These are phyloP conservation scores for Boletellus ananas DNA, from an alignment of 768 basidiomycete genomes.

Conservation along the genomic window DNA sequence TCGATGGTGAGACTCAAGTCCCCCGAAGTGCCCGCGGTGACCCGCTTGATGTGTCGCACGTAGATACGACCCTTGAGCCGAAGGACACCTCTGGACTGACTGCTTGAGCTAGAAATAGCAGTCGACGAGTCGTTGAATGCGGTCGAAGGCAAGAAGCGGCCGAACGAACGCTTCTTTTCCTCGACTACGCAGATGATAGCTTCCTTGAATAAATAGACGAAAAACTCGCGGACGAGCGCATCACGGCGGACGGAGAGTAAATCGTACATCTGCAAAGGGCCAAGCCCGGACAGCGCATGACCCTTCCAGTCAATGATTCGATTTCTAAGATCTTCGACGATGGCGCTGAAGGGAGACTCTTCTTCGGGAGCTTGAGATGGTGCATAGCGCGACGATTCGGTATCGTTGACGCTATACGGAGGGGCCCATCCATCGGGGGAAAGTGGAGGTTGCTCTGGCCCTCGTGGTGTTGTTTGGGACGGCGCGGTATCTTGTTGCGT, in stretches of 20 bases:
- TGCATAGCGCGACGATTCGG: conserved; percentile 29
- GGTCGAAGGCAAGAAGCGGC: conserved; percentile 68
- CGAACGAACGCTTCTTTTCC: conserved; percentile 83
- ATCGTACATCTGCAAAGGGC: conserved; percentile 89
- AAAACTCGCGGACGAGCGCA: conserved; percentile 87
- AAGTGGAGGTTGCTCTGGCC: conserved; percentile 17
- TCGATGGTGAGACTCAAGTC: conserved; percentile 95
- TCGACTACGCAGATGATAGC: conserved; percentile 98
- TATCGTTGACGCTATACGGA: conserved; percentile 28
- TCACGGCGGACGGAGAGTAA: conserved; percentile 86
- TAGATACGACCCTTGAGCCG: conserved; percentile 94
- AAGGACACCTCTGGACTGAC: conserved; percentile 59
- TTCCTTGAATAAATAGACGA: conserved; percentile 95
- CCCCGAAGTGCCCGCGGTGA: conserved; percentile 74
- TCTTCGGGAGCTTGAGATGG: conserved; percentile 40
- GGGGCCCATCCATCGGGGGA: conserved; percentile 25
- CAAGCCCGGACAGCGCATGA: conserved; percentile 85
- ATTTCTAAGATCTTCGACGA: conserved; percentile 84
- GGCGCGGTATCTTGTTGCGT: conserved; percentile 23
- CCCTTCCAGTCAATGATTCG: conserved; percentile 97
- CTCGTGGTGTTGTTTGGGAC: conserved; percentile 8
- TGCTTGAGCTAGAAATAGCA: conserved; percentile 31
- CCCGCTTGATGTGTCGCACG: conserved; percentile 88
- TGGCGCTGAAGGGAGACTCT: conserved; percentile 74
- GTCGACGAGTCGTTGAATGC: conserved; percentile 50